Evolutionary conservation across 2,329 filamentous ascomycete species (phyloP).

Genomic region (Cadophora malorum): DNA sequence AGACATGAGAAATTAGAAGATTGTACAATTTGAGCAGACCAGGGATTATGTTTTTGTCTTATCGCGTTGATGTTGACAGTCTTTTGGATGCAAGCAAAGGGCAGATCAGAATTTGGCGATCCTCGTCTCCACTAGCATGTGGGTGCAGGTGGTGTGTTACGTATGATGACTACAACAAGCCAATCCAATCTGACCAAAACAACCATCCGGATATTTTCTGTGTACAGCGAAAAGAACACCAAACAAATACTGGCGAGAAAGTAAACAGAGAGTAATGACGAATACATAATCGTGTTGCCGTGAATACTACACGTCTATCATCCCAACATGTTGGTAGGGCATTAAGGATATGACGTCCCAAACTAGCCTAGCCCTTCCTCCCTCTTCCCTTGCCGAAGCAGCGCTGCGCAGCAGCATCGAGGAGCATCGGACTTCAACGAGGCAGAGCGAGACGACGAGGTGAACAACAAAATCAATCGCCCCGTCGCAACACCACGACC

Average conservation of each 20-base stretch:
- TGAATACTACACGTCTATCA: not conserved
- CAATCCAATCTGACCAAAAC: conserved; percentile 23
- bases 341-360: conserved; percentile 24
- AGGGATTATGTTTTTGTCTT: not conserved
- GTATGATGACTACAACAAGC: conserved; percentile 17
- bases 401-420: conserved; percentile 6
- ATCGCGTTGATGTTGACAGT: not conserved
- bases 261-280: not conserved
- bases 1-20: too few relatives aligned
- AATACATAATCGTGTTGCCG: not conserved
- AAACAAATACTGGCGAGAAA: not conserved
- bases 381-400: not conserved
- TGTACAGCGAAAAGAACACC: conserved; percentile 1
- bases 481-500: conserved; percentile 37
- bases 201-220: conserved; percentile 12
- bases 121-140: not conserved
- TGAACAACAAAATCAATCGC: conserved; percentile 37
- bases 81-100: not conserved
- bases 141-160: conserved; percentile 17
- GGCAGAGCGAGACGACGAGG: conserved; percentile 23
- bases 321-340: not conserved
- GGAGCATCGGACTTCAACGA: not conserved
- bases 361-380: conserved; percentile 24
- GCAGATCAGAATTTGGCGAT: not conserved
- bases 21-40: too few relatives aligned